These are phyloP conservation scores for Penstemon eatonii DNA, from an alignment of 257 asterid genomes.

Conservation along the genomic window DNA sequence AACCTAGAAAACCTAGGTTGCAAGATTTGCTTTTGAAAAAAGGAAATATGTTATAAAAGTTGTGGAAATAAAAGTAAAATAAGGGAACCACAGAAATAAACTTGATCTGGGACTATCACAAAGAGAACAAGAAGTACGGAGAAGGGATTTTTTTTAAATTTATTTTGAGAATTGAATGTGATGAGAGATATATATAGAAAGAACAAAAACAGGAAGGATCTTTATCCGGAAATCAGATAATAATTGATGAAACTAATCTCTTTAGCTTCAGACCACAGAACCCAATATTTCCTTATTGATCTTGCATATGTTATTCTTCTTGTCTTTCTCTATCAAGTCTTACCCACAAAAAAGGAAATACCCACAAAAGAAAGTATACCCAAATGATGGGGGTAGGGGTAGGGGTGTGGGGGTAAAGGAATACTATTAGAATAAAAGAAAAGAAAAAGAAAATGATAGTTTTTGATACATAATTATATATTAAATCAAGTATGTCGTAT, in stretches of 20 bases:
- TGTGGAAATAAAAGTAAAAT: neutral
- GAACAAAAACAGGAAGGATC: slow-evolving; percentile 30
- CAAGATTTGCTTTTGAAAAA: slow-evolving; percentile 19
- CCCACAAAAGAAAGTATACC: slow-evolving; percentile 10
- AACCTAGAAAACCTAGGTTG: slow-evolving; percentile 23
- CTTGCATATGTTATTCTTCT: slow-evolving; percentile 26
- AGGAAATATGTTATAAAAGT: slow-evolving; percentile 11
- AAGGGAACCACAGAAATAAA: neutral
- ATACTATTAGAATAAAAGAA: too few relatives aligned
- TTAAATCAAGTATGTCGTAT: too few relatives aligned
- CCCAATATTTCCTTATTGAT: slow-evolving; percentile 43
- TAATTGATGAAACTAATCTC: slow-evolving; percentile 39
- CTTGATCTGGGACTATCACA: neutral
- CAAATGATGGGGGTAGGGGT: neutral
- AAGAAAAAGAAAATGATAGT: too few relatives aligned
- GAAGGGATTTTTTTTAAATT: slow-evolving; percentile 3
- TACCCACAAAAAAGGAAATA: slow-evolving; percentile 41
- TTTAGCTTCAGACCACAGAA: slow-evolving; percentile 57
- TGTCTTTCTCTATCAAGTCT: slow-evolving; percentile 26
- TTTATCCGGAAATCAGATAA: slow-evolving; percentile 19
- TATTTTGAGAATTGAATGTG: neutral
- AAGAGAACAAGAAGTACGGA: slow-evolving; percentile 1
- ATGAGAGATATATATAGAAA: neutral
- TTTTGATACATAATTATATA: too few relatives aligned
- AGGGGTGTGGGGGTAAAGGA: too few relatives aligned